Evolutionary conservation across 2,329 filamentous ascomycete species (phyloP), one percentile per base, ranked within the genome.

Genomic region (Sporothrix curviconia): DNA sequence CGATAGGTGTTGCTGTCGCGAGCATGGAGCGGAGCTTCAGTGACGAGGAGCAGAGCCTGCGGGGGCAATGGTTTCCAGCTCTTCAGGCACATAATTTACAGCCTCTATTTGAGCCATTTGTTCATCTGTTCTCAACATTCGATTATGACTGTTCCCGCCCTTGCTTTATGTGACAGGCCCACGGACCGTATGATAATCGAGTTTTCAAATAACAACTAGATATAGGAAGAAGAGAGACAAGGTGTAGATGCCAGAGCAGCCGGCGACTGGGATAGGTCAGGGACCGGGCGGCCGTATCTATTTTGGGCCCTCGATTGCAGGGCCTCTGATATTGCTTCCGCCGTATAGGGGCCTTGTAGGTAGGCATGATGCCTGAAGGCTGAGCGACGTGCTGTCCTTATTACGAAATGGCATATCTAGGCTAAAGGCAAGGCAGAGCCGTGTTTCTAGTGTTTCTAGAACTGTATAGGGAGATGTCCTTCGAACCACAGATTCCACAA

Each of bases 371-470:
- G n/a, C n/a, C n/a, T n/a, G n/a, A n/a, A n/a, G n/a, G n/a, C n/a
- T n/a, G n/a, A n/a, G n/a, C n/a, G n/a, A n/a, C n/a, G n/a, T n/a
- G n/a, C n/a, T n/a, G n/a, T n/a, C n/a, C 15, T 7, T 22, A 7
- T 32, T 3, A 14, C 1, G 15, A 40, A 30, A 14, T n/a, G 25
- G 37, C 24, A 40, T 40, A 52, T 52, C 49, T 52, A 52, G 49
- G 49, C 49, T 40, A 52, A 51, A 52, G 32, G 9, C 34, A 8
- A 39, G 14, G 19, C 14, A 17, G 19, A 51, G 47, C 17, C 47
- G 47, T 15, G 47, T n/a, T n/a, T n/a, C n/a, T n/a, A n/a, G n/a
- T n/a, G n/a, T 37, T 52, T 53, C 37, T 53, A 19, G 37, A 53
- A 53, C 11, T 30, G 6, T 1, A n/a, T 19, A 50, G n/a, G n/a